Base-by-base conservation (phyloP, 768 basidiomycete species). In the Leucosporidium yakuticum region DNA sequence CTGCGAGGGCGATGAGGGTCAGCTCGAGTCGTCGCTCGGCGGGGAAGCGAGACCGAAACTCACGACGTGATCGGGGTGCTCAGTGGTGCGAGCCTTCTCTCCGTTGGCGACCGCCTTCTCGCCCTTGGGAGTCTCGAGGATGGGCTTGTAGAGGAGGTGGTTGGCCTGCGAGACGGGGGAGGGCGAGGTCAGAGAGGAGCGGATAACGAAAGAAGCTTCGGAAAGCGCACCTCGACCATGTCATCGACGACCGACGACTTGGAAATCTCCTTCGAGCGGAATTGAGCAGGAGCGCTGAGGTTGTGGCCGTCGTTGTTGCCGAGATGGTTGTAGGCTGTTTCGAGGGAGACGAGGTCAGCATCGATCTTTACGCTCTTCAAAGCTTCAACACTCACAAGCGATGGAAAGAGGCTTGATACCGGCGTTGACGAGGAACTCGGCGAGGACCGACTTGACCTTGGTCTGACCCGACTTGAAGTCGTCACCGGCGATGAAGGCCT, bases 281-380 rank as follows among this genome's bases (percentile, higher is more conserved):
- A 99, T 81, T 97, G 95, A 69, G 83, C 83, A 78, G 91, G 90
- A 9, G 91, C 88, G 62, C 86, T 88, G 77, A 99, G 81, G 81
- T 95, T 96, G 78, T 86, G 85, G 15, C 94, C 94, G 76, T 97
- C 95, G 79, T 99, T 97, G 84, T 97, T 97, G 21, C 95, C 95
- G 64, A 99, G 87, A 79, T 98, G 95, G 84, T 97, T 98, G 84
- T 99, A 98, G 19, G 90, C 39, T 44, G 39, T 44, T 15, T n/a
- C n/a, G n/a, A 15, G 8, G 14, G 39, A 44, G 39, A 44, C 39
- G 14, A 44, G 14, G 39, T 44, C 39, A 44, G 39, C n/a, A n/a
- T n/a, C 39, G 39, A 15, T 44, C 11, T 44, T 5, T 12, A 6
- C 34, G 11, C 6, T 44, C 39, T 3, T 12, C 8, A 44, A 15